Evolutionary conservation across 768 basidiomycete species (phyloP), one percentile per base, ranked within the genome.

Genomic region (Boletus subparvulus): DNA sequence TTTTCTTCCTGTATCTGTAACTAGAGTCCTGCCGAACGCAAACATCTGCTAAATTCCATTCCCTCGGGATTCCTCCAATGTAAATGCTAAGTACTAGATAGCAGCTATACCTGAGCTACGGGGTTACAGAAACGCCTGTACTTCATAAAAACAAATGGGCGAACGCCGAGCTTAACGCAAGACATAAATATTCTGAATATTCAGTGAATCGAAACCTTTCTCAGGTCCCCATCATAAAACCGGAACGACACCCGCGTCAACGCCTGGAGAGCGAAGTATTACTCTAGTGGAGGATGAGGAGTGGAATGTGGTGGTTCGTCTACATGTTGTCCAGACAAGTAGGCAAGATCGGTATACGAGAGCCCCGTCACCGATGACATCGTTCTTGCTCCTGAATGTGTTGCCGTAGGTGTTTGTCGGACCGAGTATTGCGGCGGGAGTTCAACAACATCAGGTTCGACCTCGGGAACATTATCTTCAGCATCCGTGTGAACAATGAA

Each of bases 381-480:
- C 3, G 68, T 58, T 52, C 65, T 56, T 42, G 42, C 50, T 47
- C 4, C 60, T n/a, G 52, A 16, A 30, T n/a, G 37, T 21, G 13
- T 16, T 39, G 37, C 24, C 41, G 16, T n/a, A 39, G 66, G 56
- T 45, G 65, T 67, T 19, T 78, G 78, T 36, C 80, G 74, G 58
- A 83, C 85, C 26, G 78, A 78, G 65, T 91, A 91, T 66, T 83
- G 83, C 16, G 88, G 88, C 28, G 89, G 89, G n/a, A 90, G 77
- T 71, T 91, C 89, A 7, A 90, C 78, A 21, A 88, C 72, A 7
- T 78, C 87, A 17, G 80, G 71, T 54, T 78, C 75, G 50, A 75
- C 75, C 40, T 70, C 73, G 8, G 81, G 74, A 11, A 73, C 39
- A 13, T 65, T 71, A 62, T 90, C 88, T 51, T 87, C 87, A 9